phyloP scores from a whole-genome alignment of 2,329 filamentous ascomycete genomes.

The Botrytis pseudocinerea region DNA sequence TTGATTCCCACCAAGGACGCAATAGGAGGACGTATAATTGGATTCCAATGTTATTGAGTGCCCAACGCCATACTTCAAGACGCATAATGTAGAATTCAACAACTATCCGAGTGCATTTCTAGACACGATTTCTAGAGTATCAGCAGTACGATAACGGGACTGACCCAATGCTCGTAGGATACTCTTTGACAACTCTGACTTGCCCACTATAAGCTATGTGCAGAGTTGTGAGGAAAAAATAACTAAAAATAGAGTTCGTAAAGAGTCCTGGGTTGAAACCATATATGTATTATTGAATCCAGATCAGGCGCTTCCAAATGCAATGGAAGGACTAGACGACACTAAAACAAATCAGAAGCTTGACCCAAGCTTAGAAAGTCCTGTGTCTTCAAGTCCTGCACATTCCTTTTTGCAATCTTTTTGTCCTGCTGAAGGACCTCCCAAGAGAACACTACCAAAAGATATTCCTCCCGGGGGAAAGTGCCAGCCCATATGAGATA shows the following conservation, averaged over 20 bases:
- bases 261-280: not conserved
- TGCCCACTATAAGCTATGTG: not conserved
- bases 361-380: not conserved
- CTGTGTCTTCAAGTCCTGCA: not conserved
- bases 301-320: not conserved
- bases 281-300: not conserved
- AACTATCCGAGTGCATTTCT: not conserved
- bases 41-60: not conserved
- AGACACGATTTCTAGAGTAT: rapidly evolving
- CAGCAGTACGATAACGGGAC: not conserved
- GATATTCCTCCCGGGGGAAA: too few relatives aligned
- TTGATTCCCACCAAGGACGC: not conserved
- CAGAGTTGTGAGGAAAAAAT: not conserved
- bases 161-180: not conserved
- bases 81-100: not conserved
- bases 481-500: not conserved
- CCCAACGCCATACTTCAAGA: not conserved
- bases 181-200: rapidly evolving
- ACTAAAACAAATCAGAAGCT: not conserved
- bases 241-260: not conserved
- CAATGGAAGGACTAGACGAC: not conserved
- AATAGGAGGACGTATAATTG: not conserved
- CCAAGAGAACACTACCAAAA: not conserved
- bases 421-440: not conserved
- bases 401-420: not conserved